Evolutionary conservation across 2,329 filamentous ascomycete genomes (phyloP).

Genomic region (Paraconiothyrium brasiliense): DNA sequence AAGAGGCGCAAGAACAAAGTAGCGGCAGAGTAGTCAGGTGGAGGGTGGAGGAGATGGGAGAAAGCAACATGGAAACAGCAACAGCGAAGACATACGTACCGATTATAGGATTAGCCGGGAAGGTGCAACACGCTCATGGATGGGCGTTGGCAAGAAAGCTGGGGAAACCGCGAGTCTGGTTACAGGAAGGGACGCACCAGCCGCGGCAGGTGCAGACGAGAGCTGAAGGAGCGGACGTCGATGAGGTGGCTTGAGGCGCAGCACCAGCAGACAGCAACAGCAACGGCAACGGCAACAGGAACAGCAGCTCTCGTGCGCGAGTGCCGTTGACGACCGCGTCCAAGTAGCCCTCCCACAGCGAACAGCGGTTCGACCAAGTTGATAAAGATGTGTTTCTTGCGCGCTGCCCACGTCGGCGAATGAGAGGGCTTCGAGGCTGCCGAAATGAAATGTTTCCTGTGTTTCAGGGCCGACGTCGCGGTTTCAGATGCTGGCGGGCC

Average conservation of each 20-base stretch:
- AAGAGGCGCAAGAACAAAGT: not conserved
- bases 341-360: constrained; percentile 22
- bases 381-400: constrained; percentile 24
- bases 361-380: constrained; percentile 38
- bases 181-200: constrained; percentile 17
- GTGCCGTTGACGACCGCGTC: constrained; percentile 15
- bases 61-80: constrained; percentile 13
- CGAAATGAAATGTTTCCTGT: constrained; percentile 40
- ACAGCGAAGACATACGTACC: constrained; percentile 32
- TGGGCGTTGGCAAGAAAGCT: constrained; percentile 1
- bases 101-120: constrained; percentile 22
- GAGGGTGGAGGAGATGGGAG: constrained; percentile 13
- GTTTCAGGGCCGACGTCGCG: constrained; percentile 44
- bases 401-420: constrained; percentile 28
- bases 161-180: not conserved
- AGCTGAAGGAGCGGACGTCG: constrained; percentile 20
- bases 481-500: constrained; percentile 41
- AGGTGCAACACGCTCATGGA: constrained; percentile 17
- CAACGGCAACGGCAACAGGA: too few relatives aligned
- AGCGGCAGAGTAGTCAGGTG: not conserved
- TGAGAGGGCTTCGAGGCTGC: constrained; percentile 26
- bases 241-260: constrained; percentile 9
- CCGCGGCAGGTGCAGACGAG: constrained; percentile 13
- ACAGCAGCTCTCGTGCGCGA: constrained; percentile 23
- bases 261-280: constrained; percentile 20